phyloP scores from a whole-genome alignment of 2,329 filamentous ascomycete species.

The Epichloe typhina region DNA sequence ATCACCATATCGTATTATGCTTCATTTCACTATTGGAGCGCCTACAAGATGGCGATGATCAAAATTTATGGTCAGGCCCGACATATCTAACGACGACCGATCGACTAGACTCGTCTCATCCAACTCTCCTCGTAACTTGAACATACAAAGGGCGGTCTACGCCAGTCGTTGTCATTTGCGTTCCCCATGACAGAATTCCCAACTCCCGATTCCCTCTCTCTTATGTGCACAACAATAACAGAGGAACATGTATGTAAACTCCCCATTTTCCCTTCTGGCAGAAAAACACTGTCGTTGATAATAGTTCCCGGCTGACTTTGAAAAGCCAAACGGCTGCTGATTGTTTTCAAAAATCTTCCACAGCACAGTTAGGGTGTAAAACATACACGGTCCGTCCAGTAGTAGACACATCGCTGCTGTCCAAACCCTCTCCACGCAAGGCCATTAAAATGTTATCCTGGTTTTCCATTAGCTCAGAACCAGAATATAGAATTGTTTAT shows the following conservation, averaged over 20 bases:
- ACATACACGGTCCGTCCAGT: slow-evolving; percentile 55
- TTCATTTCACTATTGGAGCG: no score
- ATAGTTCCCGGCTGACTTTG: not conserved
- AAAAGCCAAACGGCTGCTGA: not conserved
- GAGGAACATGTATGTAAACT: no score
- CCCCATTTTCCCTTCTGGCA: no score
- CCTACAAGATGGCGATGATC: no score
- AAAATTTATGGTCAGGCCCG: no score
- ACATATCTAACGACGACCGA: not conserved
- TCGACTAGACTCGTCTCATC: not conserved
- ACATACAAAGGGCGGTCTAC: no score
- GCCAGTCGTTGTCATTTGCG: no score
- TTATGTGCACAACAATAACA: not conserved
- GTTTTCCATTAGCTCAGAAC: slow-evolving; percentile 20
- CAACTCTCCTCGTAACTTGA: not conserved
- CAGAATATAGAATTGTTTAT: no score
- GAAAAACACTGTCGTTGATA: not conserved
- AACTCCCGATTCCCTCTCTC: no score
- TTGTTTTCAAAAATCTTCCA: slow-evolving; percentile 44
- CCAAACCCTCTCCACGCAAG: slow-evolving; percentile 49
- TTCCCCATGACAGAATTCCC: no score
- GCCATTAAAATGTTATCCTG: slow-evolving; percentile 83
- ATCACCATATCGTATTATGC: no score
- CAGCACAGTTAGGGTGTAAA: slow-evolving; percentile 83
- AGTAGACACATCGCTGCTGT: slow-evolving; percentile 30